phyloP scores from a whole-genome alignment of 2,329 filamentous ascomycete species.

The Lachnellula occidentalis region DNA sequence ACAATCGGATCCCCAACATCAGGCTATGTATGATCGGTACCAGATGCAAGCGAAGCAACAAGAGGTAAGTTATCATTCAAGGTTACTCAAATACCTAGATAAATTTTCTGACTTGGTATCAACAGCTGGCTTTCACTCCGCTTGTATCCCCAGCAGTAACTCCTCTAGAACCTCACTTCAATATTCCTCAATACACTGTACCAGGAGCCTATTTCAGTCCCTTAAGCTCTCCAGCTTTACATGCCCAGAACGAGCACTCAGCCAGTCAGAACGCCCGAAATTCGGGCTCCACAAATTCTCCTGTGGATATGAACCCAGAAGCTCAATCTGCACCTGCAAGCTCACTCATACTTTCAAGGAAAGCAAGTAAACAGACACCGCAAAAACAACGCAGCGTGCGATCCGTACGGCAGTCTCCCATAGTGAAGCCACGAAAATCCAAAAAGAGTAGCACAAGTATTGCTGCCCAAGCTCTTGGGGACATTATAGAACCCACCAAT shows the following conservation, averaged over 20 bases:
- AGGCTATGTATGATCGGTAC: conserved; percentile 56
- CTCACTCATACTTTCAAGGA: conserved; percentile 17
- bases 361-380: conserved; percentile 18
- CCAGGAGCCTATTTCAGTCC: conserved; percentile 76
- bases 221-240: conserved; percentile 72
- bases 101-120: conserved; percentile 1
- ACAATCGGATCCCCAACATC: conserved; percentile 47
- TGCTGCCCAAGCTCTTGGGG: conserved; percentile 36
- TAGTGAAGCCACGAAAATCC: conserved; percentile 36
- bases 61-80: conserved; percentile 43
- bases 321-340: conserved; percentile 23
- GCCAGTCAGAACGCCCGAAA: conserved; percentile 34
- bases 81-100: not conserved
- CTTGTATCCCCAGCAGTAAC: conserved; percentile 81
- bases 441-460: conserved; percentile 41
- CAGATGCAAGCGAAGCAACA: conserved; percentile 61
- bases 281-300: conserved; percentile 32
- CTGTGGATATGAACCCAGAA: conserved; percentile 28
- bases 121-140: conserved; percentile 70
- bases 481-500: conserved; percentile 31
- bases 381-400: conserved; percentile 26
- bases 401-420: conserved; percentile 34
- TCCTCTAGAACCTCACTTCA: conserved; percentile 67
- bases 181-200: conserved; percentile 46
- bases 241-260: conserved; percentile 58